phyloP scores from a whole-genome alignment of 768 basidiomycete species.

The Sistotremastrum suecicum region DNA sequence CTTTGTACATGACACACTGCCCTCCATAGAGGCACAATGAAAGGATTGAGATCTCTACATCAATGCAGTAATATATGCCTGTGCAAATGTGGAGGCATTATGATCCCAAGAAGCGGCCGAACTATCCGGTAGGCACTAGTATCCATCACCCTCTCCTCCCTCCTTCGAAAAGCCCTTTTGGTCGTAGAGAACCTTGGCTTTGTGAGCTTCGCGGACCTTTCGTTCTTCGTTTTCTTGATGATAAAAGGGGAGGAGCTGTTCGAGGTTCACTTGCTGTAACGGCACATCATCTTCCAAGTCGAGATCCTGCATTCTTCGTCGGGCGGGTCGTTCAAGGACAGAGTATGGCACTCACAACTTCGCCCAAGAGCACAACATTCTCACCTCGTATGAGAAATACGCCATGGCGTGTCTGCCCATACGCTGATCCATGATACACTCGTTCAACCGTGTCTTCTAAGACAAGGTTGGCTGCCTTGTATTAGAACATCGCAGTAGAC shows the following conservation, averaged over 20 bases:
- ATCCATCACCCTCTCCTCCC: constrained; percentile 93
- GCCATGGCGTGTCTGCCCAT: constrained; percentile 78
- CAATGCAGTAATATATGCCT: background rate
- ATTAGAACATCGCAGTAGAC: constrained; percentile 2
- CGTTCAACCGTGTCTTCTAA: constrained; percentile 92
- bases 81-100: background rate
- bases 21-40: no score
- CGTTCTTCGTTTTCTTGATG: constrained; percentile 58
- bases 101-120: no score
- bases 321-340: constrained; percentile 3
- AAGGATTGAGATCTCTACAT: no score
- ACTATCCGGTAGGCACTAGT: constrained; percentile 25
- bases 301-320: constrained; percentile 47
- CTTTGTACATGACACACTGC: no score
- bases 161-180: constrained; percentile 88
- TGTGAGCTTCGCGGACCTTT: constrained; percentile 69
- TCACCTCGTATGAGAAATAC: constrained; percentile 94
- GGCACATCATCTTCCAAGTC: constrained; percentile 86
- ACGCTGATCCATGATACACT: constrained; percentile 79
- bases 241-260: constrained; percentile 55
- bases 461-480: constrained; percentile 76
- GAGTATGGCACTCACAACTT: constrained; percentile 57
- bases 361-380: constrained; percentile 93
- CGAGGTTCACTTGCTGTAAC: constrained; percentile 59
- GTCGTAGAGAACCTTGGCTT: constrained; percentile 70